These are phyloP conservation scores for Linanthus parryae DNA, from an alignment of 148 eudicot genomes.

Conservation along the genomic window DNA sequence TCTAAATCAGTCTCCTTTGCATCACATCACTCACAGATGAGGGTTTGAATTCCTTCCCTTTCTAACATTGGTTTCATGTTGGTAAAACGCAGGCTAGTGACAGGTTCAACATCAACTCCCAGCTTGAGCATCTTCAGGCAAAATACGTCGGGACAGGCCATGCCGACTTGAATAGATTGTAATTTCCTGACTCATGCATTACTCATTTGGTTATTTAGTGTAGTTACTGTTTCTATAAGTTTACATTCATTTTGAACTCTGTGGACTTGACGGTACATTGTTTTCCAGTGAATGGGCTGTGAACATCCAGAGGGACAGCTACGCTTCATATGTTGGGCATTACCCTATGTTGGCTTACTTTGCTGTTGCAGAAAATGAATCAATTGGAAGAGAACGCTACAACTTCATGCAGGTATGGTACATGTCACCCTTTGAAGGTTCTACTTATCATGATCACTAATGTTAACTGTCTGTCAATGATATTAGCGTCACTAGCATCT, in stretches of 20 bases:
- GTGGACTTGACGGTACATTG: neutral
- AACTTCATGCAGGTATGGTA: constrained; percentile 82
- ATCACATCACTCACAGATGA: no score
- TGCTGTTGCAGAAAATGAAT: constrained; percentile 91
- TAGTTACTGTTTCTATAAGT: no score
- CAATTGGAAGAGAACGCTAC: constrained; percentile 93
- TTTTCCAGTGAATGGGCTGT: constrained; percentile 88
- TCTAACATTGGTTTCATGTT: no score
- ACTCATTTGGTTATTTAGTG: neutral
- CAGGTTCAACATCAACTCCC: constrained; percentile 93
- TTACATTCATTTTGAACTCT: no score
- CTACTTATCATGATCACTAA: no score
- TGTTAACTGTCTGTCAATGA: no score
- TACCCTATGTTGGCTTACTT: constrained; percentile 90
- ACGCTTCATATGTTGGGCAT: constrained; percentile 91
- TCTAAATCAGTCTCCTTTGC: no score
- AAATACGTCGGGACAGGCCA: constrained; percentile 97
- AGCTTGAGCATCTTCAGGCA: constrained; percentile 97
- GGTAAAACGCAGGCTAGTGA: constrained; percentile 99
- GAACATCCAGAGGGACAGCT: constrained; percentile 91
- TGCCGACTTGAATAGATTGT: constrained; percentile 93
- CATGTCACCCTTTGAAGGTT: no score
- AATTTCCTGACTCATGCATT: constrained; percentile 7
- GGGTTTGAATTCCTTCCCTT: no score
- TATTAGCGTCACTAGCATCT: no score